A percentile compares a stretch with the other conserved stretches of the same genome.
Conservation (phyloP, 495 filamentous ascomycete species). For the Penicillium paxilli region DNA sequence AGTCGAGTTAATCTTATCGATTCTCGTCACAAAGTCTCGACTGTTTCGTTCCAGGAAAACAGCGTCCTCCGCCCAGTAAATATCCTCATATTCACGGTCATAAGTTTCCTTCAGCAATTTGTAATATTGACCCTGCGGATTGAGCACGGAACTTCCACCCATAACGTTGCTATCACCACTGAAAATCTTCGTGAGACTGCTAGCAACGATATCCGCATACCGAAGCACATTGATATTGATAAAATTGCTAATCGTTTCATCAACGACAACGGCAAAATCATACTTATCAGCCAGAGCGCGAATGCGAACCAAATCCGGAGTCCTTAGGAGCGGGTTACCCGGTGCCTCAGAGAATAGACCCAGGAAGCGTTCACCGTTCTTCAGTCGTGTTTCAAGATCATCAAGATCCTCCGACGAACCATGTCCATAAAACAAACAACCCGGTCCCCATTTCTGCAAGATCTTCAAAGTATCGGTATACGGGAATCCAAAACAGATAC, state of each 20-base stretch:
- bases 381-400: constrained; percentile 72
- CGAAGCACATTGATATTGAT: constrained; percentile 91
- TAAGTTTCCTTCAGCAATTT: constrained; percentile 60
- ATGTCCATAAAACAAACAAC: constrained; percentile 86
- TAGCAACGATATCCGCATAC: constrained; percentile 87
- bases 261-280: constrained; percentile 87
- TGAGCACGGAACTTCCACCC: constrained; percentile 87
- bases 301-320: constrained; percentile 81
- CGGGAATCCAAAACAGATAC: constrained; percentile 66
- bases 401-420: constrained; percentile 81
- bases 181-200: constrained; percentile 94
- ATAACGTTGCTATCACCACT: constrained; percentile 97
- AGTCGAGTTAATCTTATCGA: constrained; percentile 82
- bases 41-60: constrained; percentile 96
- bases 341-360: constrained; percentile 94
- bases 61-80: constrained; percentile 88
- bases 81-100: constrained; percentile 73
- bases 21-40: constrained; percentile 82
- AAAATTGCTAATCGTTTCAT: constrained; percentile 96
- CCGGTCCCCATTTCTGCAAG: constrained; percentile 90
- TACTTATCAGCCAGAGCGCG: constrained; percentile 75
- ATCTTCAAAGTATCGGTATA: constrained; percentile 97
- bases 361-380: constrained; percentile 74
- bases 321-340: constrained; percentile 83
- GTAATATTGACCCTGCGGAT: constrained; percentile 77